Base-by-base conservation (phyloP, 257 asterid genomes). In the Thymus mandschuricus region DNA sequence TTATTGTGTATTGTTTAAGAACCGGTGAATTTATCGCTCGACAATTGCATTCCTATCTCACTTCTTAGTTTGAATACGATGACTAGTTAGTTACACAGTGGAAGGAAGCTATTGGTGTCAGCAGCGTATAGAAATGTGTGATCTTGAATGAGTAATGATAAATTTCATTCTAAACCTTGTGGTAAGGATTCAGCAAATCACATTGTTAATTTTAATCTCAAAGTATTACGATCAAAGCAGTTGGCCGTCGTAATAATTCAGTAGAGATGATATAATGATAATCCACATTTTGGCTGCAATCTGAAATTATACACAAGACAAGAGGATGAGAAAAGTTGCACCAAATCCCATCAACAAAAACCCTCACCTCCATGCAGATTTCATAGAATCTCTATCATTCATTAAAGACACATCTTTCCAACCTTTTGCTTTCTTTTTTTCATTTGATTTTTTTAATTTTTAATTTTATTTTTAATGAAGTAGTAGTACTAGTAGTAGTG, bases 301-400 rank as follows among this genome's bases (percentile, higher is more conserved):
- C 60, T 9, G 5, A 35, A 40, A 66, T 60, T 67, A 9, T 41
- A 45, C 44, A 51, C 0, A 41, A 46, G 31, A 45, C 44, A 51
- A 0, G 41, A 46, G 31, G 69, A 56, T 7, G 41, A 46, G 48
- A 61, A 60, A 71, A 65, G 66, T 71, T 38, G 33, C 31, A 48
- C 58, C 70, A 79, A 79, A 82, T 76, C 81, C 38, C 28, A n/a
- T 38, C 15, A 44, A 69, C 10, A 57, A 21, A 63, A 69, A 65
- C 69, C 67, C 70, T 73, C 3, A 70, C 62, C 69, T 69, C 30
- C 85, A 75, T 77, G 87, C 85, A 78, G 80, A 75, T 75, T 64
- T 65, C 72, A 35, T 60, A 75, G 68, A 71, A 69, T 66, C 77
- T 77, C 68, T 56, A 56, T 56, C 71, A 66, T 78, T 74, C 54